Conservation (phyloP, 2,329 filamentous ascomycete genomes). For the Westerdykella sp. region DNA sequence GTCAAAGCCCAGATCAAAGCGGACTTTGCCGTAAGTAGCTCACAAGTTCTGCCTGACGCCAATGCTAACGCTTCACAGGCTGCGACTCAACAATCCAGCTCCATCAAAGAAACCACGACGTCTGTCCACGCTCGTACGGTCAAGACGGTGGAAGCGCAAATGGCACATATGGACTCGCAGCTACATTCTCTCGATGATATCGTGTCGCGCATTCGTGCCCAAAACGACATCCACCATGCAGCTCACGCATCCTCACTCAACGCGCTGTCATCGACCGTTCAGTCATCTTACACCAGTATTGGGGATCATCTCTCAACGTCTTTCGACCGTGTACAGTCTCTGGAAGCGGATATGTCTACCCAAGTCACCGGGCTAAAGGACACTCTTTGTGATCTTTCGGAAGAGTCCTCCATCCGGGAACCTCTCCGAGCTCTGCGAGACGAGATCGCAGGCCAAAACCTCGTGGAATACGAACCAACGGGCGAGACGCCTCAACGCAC, state of each 20-base stretch:
- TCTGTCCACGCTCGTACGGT: slow-evolving; percentile 88
- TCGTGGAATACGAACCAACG: slow-evolving; percentile 78
- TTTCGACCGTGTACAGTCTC: slow-evolving; percentile 59
- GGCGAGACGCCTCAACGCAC: slow-evolving; percentile 79
- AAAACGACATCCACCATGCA: slow-evolving; percentile 73
- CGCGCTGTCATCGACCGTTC: slow-evolving; percentile 60
- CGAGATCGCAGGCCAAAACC: slow-evolving; percentile 56
- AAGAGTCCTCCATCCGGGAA: slow-evolving; percentile 53
- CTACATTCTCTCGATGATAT: slow-evolving; percentile 89
- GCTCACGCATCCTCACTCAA: slow-evolving; percentile 62
- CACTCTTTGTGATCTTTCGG: slow-evolving; percentile 54
- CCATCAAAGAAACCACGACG: slow-evolving; percentile 75
- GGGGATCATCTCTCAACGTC: slow-evolving; percentile 64
- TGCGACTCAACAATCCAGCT: slow-evolving; percentile 73
- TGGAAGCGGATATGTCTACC: slow-evolving; percentile 62
- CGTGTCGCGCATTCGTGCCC: slow-evolving; percentile 70
- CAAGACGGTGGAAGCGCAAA: slow-evolving; percentile 82
- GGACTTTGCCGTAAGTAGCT: slow-evolving; percentile 67
- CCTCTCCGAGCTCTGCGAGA: slow-evolving; percentile 67
- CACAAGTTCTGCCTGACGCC: neutral
- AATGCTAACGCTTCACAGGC: slow-evolving; percentile 42
- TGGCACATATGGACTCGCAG: slow-evolving; percentile 78
- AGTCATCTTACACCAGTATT: slow-evolving; percentile 66
- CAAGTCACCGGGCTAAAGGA: slow-evolving; percentile 55
- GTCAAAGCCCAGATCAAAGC: slow-evolving; percentile 78